Evolutionary conservation across 75 land plant genomes (phyloP), one percentile per base, ranked within the genome.

Genomic region (Selaginella moellendorffii): DNA sequence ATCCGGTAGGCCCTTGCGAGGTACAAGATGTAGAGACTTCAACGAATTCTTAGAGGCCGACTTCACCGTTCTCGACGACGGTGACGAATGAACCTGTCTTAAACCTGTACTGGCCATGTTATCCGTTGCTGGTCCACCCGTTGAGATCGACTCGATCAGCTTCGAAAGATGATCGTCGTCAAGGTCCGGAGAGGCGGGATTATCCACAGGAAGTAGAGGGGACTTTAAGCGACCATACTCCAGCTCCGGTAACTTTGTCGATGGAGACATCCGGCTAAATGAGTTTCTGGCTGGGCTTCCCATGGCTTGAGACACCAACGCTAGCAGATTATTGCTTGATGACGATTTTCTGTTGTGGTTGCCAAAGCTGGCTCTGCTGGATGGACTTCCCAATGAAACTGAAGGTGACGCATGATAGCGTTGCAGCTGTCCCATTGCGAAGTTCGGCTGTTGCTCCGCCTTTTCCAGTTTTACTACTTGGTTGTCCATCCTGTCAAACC

Each of bases 141-240:
- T 36, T 36, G 46, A 31, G 26, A 87, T 71, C 63, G 82, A 63
- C 52, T 76, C 87, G 21, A 69, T 76, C 28, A 78, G 59, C 62
- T 72, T 67, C 67, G 70, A 80, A 19, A 80, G 24, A 24, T 80
- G 74, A 66, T 79, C 90, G 29, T 90, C 96, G 61, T 90, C 87
- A 68, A 87, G 31, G 53, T 74, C 29, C 19, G 19, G 59, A 54
- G 20, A 24, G 59, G 23, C 59, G 19, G 73, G 27, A 24, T 54
- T 69, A 65, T 53, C 68, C 77, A 70, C 79, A 68, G 27, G 72
- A 66, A 23, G 79, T 66, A n/a, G 83, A 71, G 8, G 64, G 26
- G 46, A 9, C 62, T 14, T n/a, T n/a, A 30, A 46, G 36, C 29
- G 29, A 52, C 24, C 64, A 52, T n/a, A n/a, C n/a, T n/a, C n/a